These are phyloP conservation scores for Eutrema japonicum DNA, from an alignment of 345 rosid genomes.

Conservation along the genomic window DNA sequence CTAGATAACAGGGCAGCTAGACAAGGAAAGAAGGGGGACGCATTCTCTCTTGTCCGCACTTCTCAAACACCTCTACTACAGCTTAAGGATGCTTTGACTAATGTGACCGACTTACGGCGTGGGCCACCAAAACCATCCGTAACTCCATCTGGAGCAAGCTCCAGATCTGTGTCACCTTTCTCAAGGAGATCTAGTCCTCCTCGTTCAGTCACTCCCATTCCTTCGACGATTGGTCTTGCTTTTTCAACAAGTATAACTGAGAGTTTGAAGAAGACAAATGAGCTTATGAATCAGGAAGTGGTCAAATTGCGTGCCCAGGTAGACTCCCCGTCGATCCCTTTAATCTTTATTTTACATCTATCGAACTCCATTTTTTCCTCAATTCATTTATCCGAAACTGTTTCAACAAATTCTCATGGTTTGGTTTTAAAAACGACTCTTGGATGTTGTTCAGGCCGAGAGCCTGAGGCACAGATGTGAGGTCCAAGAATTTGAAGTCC, in stretches of 20 bases:
- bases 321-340: constrained; percentile 18
- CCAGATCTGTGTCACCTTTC: constrained; percentile 96
- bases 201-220: constrained; percentile 92
- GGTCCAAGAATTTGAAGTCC: constrained; percentile 85
- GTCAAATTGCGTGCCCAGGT: constrained; percentile 91
- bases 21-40: constrained; percentile 81
- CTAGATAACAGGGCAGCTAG: constrained; percentile 90
- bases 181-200: constrained; percentile 95
- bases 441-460: constrained; percentile 63
- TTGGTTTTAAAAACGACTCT: neutral
- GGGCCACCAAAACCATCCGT: constrained; percentile 69
- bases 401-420: neutral
- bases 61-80: constrained; percentile 79
- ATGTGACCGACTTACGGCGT: constrained; percentile 66
- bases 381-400: neutral
- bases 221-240: constrained; percentile 76
- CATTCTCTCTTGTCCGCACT: constrained; percentile 72
- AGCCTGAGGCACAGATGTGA: constrained; percentile 75
- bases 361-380: neutral
- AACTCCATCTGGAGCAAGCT: constrained; percentile 78
- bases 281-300: constrained; percentile 89
- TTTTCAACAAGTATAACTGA: constrained; percentile 78
- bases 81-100: constrained; percentile 75
- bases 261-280: constrained; percentile 94
- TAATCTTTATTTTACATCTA: neutral